Base-by-base conservation (phyloP, 2,329 filamentous ascomycete genomes). In the Diaporthe batatas region DNA sequence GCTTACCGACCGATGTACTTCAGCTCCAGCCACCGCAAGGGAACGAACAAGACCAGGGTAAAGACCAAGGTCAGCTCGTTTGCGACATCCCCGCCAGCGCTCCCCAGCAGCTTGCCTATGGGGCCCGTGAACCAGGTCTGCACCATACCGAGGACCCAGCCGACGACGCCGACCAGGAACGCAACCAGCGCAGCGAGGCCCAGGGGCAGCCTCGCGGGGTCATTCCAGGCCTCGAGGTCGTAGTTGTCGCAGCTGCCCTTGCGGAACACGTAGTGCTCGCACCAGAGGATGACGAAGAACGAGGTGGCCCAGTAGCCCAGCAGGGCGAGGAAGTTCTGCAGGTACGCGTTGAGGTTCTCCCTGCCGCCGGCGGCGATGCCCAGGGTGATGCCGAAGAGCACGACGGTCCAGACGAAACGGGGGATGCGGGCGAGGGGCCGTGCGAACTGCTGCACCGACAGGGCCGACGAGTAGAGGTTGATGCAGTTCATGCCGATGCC, bases 101-200 rank as follows among this genome's bases (percentile, higher is more conserved):
- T 78, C 10, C 85, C 84, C 72, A 88, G 86, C 74, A 82, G 76
- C 54, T 77, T 78, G 1, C 82, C 85, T 55, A 88, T 74, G 1
- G 82, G 80, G 0, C 86, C 87, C 32, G 86, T 80, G 76, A 86
- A 89, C 85, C 86, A 90, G 0, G 86, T 89, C 80, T 89, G 85
- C 54, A 83, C 84, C 89, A 91, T 91, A 1, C 89, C 89, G 77
- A 90, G 81, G 34, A 88, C 81, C 82, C 87, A 89, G n/a, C 83
- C 86, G 14, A 80, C 83, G 10, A 84, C 79, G 2, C 86, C 86
- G 3, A 83, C 77, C 0, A 82, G 76, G 75, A 88, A 88, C 0
- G 86, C 84, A 4, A 79, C 73, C 0, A 82, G 75, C 2, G 82
- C 86, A 2, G 79, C 86, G 29, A 83, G 76, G 5, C 86, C 86